phyloP scores from a whole-genome alignment of 2,329 filamentous ascomycete species.

The Sphaerulina musiva region DNA sequence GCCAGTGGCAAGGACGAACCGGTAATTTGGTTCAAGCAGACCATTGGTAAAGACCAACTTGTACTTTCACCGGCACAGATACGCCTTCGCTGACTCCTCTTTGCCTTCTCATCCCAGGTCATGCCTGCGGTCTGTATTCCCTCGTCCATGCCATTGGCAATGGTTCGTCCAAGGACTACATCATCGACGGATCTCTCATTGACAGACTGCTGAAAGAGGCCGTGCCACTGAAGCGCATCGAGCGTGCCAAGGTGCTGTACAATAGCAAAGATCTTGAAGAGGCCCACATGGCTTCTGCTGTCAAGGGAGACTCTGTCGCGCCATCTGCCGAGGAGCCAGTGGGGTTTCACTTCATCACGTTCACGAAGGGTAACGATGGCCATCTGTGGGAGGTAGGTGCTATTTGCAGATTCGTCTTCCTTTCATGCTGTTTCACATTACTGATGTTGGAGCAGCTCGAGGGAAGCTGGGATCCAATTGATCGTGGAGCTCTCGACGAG shows the following conservation, averaged over 20 bases:
- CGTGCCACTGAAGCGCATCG: conserved; percentile 38
- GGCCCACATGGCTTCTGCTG: conserved; percentile 40
- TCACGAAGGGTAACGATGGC: conserved; percentile 43
- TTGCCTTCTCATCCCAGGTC: conserved; percentile 26
- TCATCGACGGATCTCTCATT: conserved; percentile 41
- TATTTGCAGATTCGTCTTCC: neutral
- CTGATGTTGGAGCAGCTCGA: conserved; percentile 25
- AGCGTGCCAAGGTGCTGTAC: conserved; percentile 48
- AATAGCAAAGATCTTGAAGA: conserved; percentile 41
- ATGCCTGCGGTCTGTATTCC: conserved; percentile 55
- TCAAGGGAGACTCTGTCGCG: conserved; percentile 37
- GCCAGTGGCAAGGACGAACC: conserved; percentile 46
- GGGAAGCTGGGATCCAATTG: conserved; percentile 40
- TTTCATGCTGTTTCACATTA: neutral
- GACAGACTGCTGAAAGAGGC: conserved; percentile 42
- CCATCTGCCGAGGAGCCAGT: conserved; percentile 30
- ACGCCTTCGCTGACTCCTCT: neutral
- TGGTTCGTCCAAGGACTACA: conserved; percentile 39
- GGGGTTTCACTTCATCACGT: conserved; percentile 43
- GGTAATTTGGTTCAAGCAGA: conserved; percentile 55
- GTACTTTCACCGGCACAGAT: conserved; percentile 33
- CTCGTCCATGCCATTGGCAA: conserved; percentile 51
- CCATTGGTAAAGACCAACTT: conserved; percentile 19
- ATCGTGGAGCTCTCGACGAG: conserved; percentile 37
- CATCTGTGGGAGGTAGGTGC: conserved; percentile 41